Percentiles rank a stretch among this genome's conserved stretches.
Evolutionary conservation across 2,329 filamentous ascomycete genomes (phyloP).

Genomic region (Plectosphaerella cucumerina): DNA sequence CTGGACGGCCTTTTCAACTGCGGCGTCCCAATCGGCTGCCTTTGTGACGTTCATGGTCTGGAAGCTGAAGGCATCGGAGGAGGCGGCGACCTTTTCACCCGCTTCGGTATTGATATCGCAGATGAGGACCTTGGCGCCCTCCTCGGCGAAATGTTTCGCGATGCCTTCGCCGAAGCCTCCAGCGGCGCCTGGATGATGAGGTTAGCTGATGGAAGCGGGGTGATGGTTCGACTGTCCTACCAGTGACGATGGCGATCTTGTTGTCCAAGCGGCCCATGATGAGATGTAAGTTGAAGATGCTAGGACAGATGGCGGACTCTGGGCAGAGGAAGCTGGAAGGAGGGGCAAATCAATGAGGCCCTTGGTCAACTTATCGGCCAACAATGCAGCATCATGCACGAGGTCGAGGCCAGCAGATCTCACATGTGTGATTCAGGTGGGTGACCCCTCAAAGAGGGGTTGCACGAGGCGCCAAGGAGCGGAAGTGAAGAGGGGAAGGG

Average conservation of each 20-base stretch:
- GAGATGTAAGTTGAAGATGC: too few relatives aligned
- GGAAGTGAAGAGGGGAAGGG: not conserved
- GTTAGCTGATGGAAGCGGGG: too few relatives aligned
- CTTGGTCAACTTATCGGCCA: too few relatives aligned
- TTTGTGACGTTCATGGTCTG: conserved; percentile 45
- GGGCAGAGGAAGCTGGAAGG: too few relatives aligned
- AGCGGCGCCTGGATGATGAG: conserved; percentile 35
- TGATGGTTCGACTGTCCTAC: too few relatives aligned
- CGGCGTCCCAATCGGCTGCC: conserved; percentile 45
- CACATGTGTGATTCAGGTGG: too few relatives aligned
- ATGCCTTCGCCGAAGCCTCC: conserved; percentile 63
- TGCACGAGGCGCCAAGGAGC: not conserved
- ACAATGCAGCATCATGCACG: too few relatives aligned
- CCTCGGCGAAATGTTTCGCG: conserved; percentile 50
- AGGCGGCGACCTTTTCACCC: conserved; percentile 39
- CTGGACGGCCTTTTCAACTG: conserved; percentile 39
- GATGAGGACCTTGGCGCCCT: conserved; percentile 58
- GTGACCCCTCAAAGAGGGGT: too few relatives aligned
- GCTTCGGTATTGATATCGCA: conserved; percentile 54
- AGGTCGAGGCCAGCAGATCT: not conserved
- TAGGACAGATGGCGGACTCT: too few relatives aligned
- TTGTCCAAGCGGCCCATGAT: conserved; percentile 27
- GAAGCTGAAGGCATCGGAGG: conserved; percentile 27
- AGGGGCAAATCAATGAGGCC: too few relatives aligned
- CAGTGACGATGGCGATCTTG: conserved; percentile 41